Base-by-base conservation (phyloP, 768 basidiomycete genomes). In the Mycena alexandri region DNA sequence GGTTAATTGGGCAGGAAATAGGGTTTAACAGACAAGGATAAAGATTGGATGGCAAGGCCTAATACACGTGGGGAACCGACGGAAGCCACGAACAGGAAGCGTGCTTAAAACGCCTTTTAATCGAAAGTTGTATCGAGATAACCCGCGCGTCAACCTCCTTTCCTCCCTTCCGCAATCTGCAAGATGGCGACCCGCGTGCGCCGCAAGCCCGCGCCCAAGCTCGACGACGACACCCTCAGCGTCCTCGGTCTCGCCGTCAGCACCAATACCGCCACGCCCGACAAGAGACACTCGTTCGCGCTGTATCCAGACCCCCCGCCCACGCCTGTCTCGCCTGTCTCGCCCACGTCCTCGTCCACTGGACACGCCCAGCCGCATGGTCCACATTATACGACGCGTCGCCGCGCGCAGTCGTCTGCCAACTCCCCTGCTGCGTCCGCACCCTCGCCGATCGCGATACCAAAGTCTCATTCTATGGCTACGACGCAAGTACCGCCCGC, bases 121-220 rank as follows among this genome's bases (percentile, higher is more conserved):
- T 13, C 14, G 16, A 33, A 51, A 48, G 2, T 10, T 11, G 21
- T 11, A n/a, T 46, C 21, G 8, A 48, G 1, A 2, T 24, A 1
- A 14, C 24, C n/a, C 13, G 22, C 47, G 21, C 47, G 47, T n/a
- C n/a, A 48, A 12, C 6, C 22, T 8, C 24, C 22, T 9, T 24
- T 48, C 8, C 21, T 36, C 42, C 43, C 21, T 53, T 47, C 58
- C 56, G 63, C 63, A 8, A 24, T 50, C 36, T 38, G 51, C 29
- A 19, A 11, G 2, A 53, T 6, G 10, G 3, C 63, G 2, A 14
- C 47, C 8, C 25, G 61, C 19, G 46, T 64, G 24, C 62, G 58
- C 38, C 62, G 68, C 57, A 69, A 69, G 42, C 68, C 67, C 34
- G 62, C 36, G 10, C 68, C 68, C 34, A 58, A 51, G n/a, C 29